These are phyloP conservation scores for Podaxis rugospora DNA, from an alignment of 768 basidiomycete genomes.

Conservation along the genomic window DNA sequence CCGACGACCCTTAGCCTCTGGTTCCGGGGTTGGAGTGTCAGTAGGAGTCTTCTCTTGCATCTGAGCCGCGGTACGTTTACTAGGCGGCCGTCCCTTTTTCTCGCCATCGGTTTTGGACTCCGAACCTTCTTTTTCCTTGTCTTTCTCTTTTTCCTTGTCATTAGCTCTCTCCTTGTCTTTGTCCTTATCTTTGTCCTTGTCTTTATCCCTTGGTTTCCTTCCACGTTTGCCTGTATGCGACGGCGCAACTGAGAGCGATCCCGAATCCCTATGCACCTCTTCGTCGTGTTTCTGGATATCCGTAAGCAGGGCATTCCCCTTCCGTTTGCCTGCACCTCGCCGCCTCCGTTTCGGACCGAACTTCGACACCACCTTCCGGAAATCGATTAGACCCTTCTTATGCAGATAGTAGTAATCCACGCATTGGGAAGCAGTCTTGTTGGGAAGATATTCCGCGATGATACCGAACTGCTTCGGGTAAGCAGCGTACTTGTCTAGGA, in stretches of 20 bases:
- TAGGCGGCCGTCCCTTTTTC: constrained; percentile 35
- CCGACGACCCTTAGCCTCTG: constrained; percentile 42
- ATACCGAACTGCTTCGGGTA: constrained; percentile 95
- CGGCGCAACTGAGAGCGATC: constrained; percentile 28
- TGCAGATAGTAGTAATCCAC: constrained; percentile 93
- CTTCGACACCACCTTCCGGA: constrained; percentile 68
- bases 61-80: constrained; percentile 17
- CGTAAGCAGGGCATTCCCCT: constrained; percentile 74
- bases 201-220: constrained; percentile 8
- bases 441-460: constrained; percentile 73
- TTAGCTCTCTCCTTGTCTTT: constrained; percentile 1
- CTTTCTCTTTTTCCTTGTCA: background rate
- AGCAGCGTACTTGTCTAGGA: constrained; percentile 76
- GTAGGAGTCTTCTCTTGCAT: constrained; percentile 47
- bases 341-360: constrained; percentile 62
- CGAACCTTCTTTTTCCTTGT: background rate
- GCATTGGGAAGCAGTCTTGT: constrained; percentile 87
- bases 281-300: constrained; percentile 80
- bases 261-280: constrained; percentile 36
- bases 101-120: constrained; percentile 20
- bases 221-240: constrained; percentile 36
- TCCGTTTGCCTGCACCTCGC: constrained; percentile 63
- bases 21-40: constrained; percentile 68
- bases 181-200: constrained; percentile 6
- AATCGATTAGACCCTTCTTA: constrained; percentile 86